Base-by-base conservation (phyloP, 805 yeast species). In the Kluyveromyces nonfermentans region DNA sequence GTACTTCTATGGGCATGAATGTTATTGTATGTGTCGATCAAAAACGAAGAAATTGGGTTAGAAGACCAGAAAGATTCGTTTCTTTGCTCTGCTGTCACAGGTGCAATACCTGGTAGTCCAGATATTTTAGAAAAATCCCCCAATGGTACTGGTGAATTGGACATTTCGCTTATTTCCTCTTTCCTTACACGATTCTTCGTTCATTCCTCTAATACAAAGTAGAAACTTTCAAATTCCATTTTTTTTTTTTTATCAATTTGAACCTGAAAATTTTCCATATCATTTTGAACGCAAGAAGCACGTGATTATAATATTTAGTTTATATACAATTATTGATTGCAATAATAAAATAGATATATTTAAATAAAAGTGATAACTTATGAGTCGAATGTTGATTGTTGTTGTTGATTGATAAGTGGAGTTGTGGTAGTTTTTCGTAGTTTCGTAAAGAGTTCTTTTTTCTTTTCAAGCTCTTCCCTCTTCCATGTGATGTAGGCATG, bases 1-100 rank as follows among this genome's bases (percentile, higher is more conserved):
- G 90, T 78, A 48, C 77, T 73, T 64, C 97, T 80, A 65, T 88
- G 95, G 54, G 80, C 81, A 49, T 78, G 68, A 48, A 88, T 73
- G 53, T 80, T 75, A 57, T 70, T 74, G 65, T 85, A 83, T 49
- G 82, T 84, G 59, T 83, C 85, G 62, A 84, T 79, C 55, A 84
- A 71, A 68, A 80, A 86, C 46, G 85, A 77, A 60, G 83, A 83
- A 39, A 86, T 76, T 41, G 96, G 95, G 68, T 85, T 85, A 35
- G 87, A 76, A 5, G 86, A 75, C 90, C 89, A 83, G 60, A 84
- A 78, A 10, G 61, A 54, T 25, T 51, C 60, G 21, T 76, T 75
- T 46, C 73, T 63, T 38, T 70, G 72, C 51, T 73, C 72, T 42
- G 77, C 75, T 46, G 75, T 71, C 54, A 69, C 67, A 25, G 78